phyloP scores from a whole-genome alignment of 2,329 filamentous ascomycete genomes.

The Pyrenophora teres region DNA sequence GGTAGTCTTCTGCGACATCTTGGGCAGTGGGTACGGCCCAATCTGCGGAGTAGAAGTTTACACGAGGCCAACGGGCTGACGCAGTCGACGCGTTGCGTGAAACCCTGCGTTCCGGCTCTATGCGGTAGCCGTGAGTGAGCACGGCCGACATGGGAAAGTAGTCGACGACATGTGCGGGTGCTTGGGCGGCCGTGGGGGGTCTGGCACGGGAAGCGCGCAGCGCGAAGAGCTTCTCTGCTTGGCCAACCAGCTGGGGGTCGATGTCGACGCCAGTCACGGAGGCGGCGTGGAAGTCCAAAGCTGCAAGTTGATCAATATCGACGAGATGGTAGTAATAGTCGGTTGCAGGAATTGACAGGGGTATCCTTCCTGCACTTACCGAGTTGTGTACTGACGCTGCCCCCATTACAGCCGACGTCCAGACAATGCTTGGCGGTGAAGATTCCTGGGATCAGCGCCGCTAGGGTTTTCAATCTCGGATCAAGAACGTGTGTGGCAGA shows the following conservation, averaged over 20 bases:
- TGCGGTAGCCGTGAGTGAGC: constrained; percentile 40
- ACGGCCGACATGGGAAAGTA: constrained; percentile 47
- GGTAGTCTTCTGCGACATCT: constrained; percentile 33
- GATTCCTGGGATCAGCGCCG: constrained; percentile 38
- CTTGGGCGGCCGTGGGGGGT: constrained; percentile 23
- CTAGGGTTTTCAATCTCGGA: constrained; percentile 42
- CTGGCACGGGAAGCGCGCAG: constrained; percentile 44
- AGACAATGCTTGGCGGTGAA: constrained; percentile 45
- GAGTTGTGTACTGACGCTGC: constrained; percentile 45
- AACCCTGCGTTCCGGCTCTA: constrained; percentile 27
- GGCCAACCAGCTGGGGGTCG: constrained; percentile 43
- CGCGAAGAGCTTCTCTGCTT: constrained; percentile 44
- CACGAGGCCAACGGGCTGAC: constrained; percentile 30
- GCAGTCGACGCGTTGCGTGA: constrained; percentile 18
- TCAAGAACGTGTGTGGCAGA: constrained; percentile 46
- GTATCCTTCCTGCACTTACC: constrained; percentile 38
- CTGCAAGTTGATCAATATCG: constrained; percentile 42
- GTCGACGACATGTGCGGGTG: constrained; percentile 26
- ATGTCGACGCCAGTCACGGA: constrained; percentile 49
- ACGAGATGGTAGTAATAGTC: constrained; percentile 33
- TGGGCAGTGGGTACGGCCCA: constrained; percentile 36
- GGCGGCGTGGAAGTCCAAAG: constrained; percentile 44
- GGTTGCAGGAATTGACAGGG: constrained; percentile 32
- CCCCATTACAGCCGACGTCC: constrained; percentile 50
- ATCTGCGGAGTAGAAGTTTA: constrained; percentile 42